A percentile compares a stretch with the other conserved stretches of the same genome.
These are phyloP conservation scores for Phytopythium oedochilum DNA, from an alignment of 352 stramenopile species.

Conservation along the genomic window DNA sequence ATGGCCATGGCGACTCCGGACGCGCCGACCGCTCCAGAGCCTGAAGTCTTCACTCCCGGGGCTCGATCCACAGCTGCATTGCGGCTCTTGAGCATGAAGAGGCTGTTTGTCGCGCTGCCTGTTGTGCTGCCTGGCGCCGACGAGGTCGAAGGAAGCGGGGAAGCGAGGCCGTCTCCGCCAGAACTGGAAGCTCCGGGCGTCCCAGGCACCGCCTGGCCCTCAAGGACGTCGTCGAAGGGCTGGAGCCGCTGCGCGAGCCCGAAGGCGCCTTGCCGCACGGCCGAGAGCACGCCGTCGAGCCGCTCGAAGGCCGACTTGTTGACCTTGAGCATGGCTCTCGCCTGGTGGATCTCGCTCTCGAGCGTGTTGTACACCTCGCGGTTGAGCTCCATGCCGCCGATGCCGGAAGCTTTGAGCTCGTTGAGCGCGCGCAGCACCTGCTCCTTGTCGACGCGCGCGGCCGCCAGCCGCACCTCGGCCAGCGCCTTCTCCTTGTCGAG, in stretches of 20 bases:
- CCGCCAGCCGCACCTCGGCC: slow-evolving; percentile 46
- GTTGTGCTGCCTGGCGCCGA: too few species aligned
- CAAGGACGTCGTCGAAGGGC: slow-evolving; percentile 67
- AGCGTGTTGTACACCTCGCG: slow-evolving; percentile 79
- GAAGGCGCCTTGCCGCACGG: slow-evolving; percentile 70
- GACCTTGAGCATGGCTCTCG: slow-evolving; percentile 63
- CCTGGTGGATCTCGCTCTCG: slow-evolving; percentile 71
- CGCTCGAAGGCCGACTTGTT: slow-evolving; percentile 77
- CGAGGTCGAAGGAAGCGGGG: too few species aligned
- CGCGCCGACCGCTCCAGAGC: background rate
- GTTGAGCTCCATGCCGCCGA: slow-evolving; percentile 72
- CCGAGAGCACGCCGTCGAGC: slow-evolving; percentile 67
- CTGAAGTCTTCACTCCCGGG: background rate
- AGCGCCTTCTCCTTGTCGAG: slow-evolving; percentile 75
- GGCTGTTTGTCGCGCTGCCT: background rate
- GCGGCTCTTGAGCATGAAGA: background rate
- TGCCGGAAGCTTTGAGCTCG: slow-evolving; percentile 76
- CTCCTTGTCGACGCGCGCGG: slow-evolving; percentile 61
- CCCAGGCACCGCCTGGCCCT: slow-evolving; percentile 5
- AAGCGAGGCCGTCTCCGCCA: background rate
- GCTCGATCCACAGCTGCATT: background rate
- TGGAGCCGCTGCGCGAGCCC: slow-evolving; percentile 58
- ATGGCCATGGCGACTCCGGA: background rate
- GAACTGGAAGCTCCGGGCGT: background rate
- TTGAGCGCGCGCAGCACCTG: slow-evolving; percentile 52